Base-by-base conservation (phyloP, 257 asterid species). In the Ajuga chamaepitys region DNA sequence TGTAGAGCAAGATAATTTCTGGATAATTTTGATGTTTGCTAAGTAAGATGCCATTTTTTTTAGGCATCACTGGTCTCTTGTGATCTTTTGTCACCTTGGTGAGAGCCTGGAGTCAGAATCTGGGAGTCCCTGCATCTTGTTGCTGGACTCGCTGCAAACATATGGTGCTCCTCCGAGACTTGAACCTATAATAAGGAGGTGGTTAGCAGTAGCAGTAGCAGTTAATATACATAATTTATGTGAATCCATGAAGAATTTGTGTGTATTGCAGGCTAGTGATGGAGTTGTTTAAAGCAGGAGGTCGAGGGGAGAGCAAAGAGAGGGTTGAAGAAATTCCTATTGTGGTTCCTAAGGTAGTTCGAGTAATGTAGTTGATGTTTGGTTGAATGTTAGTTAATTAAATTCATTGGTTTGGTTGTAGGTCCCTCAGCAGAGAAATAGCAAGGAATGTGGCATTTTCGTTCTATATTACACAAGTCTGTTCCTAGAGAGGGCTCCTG, bases 21-120 rank as follows among this genome's bases (percentile, higher is more conserved):
- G n/a, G n/a, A n/a, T 50, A 34, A 25, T 9, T 24, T 3, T 41
- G 5, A 21, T 13, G 22, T 41, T 51, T 20, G 18, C 69, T 48
- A 25, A 67, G 51, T 44, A 12, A 30, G 35, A 17, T 56, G 40
- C 9, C 12, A 34, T 44, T 5, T 67, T 47, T 50, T 26, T 52
- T 66, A 88, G 96, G 91, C 62, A 44, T n/a, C 91, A 88, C 28
- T 84, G 95, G 96, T 82, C 79, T 73, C 96, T 88, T 52, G 60
- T 88, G 72, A 82, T 88, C 74, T 74, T 82, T 25, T 86, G 95
- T 64, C 72, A 88, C 78, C 73, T 88, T 47, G 86, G 80, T 1
- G 82, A 68, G 78, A 72, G 80, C 66, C 20, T 62, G 25, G 42
- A 62, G 20, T 75, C 83, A 22, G 45, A 71, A 37, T 34, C 71